These are phyloP conservation scores for Gonium pectorale DNA, from an alignment of 139 green algal genomes.

Conservation along the genomic window DNA sequence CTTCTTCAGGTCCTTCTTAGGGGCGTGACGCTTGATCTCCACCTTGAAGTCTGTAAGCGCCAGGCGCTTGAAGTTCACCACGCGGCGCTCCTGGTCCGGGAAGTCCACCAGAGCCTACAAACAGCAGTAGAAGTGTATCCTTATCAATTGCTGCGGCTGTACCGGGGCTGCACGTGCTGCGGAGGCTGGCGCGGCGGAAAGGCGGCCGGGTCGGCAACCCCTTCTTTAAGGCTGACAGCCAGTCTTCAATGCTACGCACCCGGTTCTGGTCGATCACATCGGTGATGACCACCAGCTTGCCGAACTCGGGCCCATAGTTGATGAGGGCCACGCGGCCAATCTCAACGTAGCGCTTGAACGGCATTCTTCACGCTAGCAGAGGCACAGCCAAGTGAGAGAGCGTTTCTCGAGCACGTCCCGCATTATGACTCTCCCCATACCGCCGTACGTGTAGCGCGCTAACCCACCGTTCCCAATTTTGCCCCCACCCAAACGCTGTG, in stretches of 20 bases:
- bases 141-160: not conserved
- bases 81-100: conserved; percentile 75
- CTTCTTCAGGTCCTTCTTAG: conserved; percentile 90
- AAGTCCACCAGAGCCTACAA: conserved; percentile 93
- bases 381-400: conserved; percentile 36
- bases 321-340: conserved; percentile 96
- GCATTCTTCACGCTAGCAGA: conserved; percentile 72
- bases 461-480: too few species aligned
- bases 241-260: conserved; percentile 74
- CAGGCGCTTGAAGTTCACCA: conserved; percentile 95
- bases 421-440: too few species aligned
- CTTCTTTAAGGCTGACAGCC: not conserved
- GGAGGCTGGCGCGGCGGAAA: too few species aligned
- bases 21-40: conserved; percentile 89
- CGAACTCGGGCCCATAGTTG: conserved; percentile 89
- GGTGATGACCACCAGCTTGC: conserved; percentile 89
- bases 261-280: conserved; percentile 96
- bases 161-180: too few species aligned
- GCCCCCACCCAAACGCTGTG: too few species aligned
- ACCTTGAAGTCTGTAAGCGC: conserved; percentile 94
- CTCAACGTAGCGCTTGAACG: conserved; percentile 93
- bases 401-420: too few species aligned
- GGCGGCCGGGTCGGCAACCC: not conserved
- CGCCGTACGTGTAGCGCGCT: too few species aligned
- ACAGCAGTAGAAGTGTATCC: not conserved